A percentile compares a stretch with the other conserved stretches of the same genome.
phyloP scores from a whole-genome alignment of 129 eudicot species.

The Flaveria sonorensis region DNA sequence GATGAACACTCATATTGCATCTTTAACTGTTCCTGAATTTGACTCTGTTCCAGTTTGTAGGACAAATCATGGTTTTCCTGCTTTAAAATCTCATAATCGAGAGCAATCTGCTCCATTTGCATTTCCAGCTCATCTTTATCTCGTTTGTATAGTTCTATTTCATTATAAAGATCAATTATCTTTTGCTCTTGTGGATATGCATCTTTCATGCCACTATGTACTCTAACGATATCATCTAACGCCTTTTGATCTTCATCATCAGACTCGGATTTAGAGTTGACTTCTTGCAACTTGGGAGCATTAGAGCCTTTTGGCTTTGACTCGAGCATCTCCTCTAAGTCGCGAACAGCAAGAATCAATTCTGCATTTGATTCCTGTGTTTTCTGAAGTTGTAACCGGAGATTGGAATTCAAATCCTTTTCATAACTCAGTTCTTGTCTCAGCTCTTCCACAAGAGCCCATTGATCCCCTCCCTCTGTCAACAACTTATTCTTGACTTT shows the following conservation, averaged over 20 bases:
- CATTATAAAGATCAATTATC: conserved; percentile 68
- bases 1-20: conserved; percentile 87
- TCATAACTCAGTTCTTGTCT: conserved; percentile 71
- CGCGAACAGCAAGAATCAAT: conserved; percentile 85
- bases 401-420: conserved; percentile 74
- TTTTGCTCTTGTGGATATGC: conserved; percentile 67
- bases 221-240: conserved; percentile 75
- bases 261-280: conserved; percentile 31
- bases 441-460: conserved; percentile 65
- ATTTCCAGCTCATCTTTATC: conserved; percentile 89
- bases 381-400: conserved; percentile 82
- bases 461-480: conserved; percentile 62
- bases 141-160: conserved; percentile 71
- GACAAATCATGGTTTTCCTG: conserved; percentile 86
- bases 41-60: conserved; percentile 67
- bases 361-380: conserved; percentile 91
- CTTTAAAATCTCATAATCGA: conserved; percentile 89
- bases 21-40: conserved; percentile 79
- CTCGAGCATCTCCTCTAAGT: conserved; percentile 85
- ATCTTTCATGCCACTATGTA: conserved; percentile 65
- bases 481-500: conserved; percentile 45
- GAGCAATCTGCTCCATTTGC: conserved; percentile 96
- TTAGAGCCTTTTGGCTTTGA: conserved; percentile 31
- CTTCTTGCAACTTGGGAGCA: conserved; percentile 35
- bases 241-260: conserved; percentile 90